phyloP scores from a whole-genome alignment of 75 land plant species.

The Picea sitchensis region DNA sequence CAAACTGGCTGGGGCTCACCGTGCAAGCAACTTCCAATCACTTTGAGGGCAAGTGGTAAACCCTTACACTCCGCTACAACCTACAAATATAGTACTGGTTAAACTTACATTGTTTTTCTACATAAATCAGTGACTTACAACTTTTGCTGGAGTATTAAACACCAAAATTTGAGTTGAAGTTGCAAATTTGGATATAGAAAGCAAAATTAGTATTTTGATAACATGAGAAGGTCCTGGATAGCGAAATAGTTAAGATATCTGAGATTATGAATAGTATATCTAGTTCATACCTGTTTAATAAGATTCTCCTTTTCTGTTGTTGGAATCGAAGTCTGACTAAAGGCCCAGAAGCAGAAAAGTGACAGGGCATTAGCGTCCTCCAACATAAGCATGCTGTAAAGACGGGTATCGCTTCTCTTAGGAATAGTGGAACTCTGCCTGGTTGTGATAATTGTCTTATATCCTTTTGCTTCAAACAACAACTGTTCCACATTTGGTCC shows the following conservation, averaged over 20 bases:
- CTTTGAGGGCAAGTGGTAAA: conserved; percentile 61
- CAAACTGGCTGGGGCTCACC: conserved; percentile 33
- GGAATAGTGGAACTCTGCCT: neutral
- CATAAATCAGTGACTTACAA: no score
- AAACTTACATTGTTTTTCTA: no score
- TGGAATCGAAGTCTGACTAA: neutral
- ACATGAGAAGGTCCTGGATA: no score
- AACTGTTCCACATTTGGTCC: neutral
- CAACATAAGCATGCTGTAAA: neutral
- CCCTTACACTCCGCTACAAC: conserved; percentile 56
- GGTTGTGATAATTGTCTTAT: neutral
- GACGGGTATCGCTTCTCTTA: neutral
- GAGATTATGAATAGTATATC: no score
- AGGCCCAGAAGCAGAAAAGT: neutral
- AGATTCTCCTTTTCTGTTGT: neutral
- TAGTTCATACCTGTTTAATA: neutral
- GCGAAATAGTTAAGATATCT: no score
- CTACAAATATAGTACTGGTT: neutral
- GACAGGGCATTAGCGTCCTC: neutral
- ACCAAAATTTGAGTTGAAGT: no score
- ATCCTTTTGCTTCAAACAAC: neutral
- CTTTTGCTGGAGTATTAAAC: no score
- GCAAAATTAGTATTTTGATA: no score
- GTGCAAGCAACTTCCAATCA: conserved; percentile 49
- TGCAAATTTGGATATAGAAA: no score